These are phyloP conservation scores for Irpex rosettiformis DNA, from an alignment of 1,284 basidiomycete species.

Conservation along the genomic window DNA sequence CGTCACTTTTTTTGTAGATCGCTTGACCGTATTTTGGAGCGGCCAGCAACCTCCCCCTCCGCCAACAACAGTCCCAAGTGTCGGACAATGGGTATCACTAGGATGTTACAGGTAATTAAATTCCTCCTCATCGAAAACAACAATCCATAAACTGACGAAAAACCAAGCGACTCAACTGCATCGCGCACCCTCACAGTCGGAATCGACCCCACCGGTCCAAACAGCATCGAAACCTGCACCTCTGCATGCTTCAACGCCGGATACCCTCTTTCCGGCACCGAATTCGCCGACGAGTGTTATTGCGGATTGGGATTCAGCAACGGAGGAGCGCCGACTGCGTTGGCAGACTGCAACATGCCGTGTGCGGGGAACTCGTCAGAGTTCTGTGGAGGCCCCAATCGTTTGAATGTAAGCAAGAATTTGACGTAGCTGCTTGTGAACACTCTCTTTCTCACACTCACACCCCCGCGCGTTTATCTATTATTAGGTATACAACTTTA, in stretches of 20 bases:
- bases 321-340: constrained; percentile 42
- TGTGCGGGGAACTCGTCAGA: constrained; percentile 58
- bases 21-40: constrained; percentile 64
- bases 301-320: constrained; percentile 48
- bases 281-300: constrained; percentile 44
- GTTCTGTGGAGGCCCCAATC: constrained; percentile 62
- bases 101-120: constrained; percentile 70
- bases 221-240: constrained; percentile 60
- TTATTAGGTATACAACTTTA: constrained; percentile 58
- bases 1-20: constrained; percentile 25
- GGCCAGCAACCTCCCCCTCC: constrained; percentile 51
- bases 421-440: neutral
- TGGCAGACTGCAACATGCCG: constrained; percentile 57
- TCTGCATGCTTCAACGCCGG: constrained; percentile 58
- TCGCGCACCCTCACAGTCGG: constrained; percentile 47
- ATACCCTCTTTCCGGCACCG: constrained; percentile 53
- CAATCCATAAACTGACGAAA: too few relatives aligned
- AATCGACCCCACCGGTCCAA: constrained; percentile 37
- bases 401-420: constrained; percentile 26
- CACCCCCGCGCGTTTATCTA: neutral
- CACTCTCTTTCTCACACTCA: neutral
- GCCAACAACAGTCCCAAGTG: constrained; percentile 44
- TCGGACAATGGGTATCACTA: constrained; percentile 60
- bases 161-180: constrained; percentile 49
- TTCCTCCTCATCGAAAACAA: too few relatives aligned